Evolutionary conservation across 202 grass and related monocot genomes (phyloP).

Genomic region (Zoysia matrella): DNA sequence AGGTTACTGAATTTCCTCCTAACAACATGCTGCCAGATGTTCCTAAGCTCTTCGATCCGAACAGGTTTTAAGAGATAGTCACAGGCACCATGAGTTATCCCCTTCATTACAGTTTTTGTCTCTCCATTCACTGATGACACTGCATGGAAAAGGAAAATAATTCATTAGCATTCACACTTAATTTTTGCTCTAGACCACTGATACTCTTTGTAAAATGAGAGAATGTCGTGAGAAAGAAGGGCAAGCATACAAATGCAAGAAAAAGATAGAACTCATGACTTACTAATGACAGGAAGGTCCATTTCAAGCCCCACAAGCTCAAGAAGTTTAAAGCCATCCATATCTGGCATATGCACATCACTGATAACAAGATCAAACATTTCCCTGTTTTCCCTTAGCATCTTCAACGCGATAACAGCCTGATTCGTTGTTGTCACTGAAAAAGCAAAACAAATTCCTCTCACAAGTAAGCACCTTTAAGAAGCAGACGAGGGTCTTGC

Average conservation of each 20-base stretch:
- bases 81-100: conserved; percentile 81
- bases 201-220: neutral
- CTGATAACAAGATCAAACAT: conserved; percentile 91
- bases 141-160: conserved; percentile 48
- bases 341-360: conserved; percentile 75
- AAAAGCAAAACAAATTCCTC: conserved; percentile 10
- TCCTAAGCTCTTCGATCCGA: conserved; percentile 65
- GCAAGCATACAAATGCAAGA: neutral
- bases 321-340: conserved; percentile 83
- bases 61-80: conserved; percentile 79
- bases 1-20: conserved; percentile 58
- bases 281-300: conserved; percentile 92
- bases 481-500: conserved; percentile 1
- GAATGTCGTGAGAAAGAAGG: too few species aligned
- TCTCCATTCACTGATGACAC: conserved; percentile 79
- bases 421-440: conserved; percentile 86
- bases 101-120: conserved; percentile 78
- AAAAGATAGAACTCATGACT: conserved; percentile 35
- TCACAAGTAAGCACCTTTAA: conserved; percentile 6
- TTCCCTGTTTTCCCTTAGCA: conserved; percentile 73
- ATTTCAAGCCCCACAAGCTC: conserved; percentile 80
- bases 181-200: neutral
- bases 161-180: conserved; percentile 18
- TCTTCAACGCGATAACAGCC: conserved; percentile 63
- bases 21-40: conserved; percentile 79